Base-by-base conservation (phyloP, 305 asterid genomes). In the Rubia tinctorum region DNA sequence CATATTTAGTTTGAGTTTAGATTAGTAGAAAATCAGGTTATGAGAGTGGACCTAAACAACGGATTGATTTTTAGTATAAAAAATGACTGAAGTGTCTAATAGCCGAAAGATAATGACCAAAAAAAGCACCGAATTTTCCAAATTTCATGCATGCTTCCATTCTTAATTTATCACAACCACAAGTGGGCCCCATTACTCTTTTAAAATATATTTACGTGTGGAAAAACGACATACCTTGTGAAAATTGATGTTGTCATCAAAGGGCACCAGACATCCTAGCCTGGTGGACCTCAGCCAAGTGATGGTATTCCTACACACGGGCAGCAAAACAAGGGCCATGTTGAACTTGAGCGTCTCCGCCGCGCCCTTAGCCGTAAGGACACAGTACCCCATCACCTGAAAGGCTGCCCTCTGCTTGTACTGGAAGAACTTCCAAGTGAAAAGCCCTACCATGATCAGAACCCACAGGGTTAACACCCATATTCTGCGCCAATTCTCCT, bases 271-370 rank as follows among this genome's bases (percentile, higher is more conserved):
- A 45, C 18, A 23, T 34, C 87, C 85, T 66, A 84, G 66, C 67
- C 77, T 85, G 55, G 92, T 77, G 43, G 85, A 82, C 84, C 92
- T 78, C 40, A 87, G 80, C 87, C 87, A 82, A 42, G 92, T 87
- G 56, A 87, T 79, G 60, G 85, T 86, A 76, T 87, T 87, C 76
- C 90, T 82, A 74, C 92, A 86, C 22, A 87, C 92, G 6, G 92
- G 92, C 70, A 87, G 72, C 25, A 87, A 73, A 62, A 87, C 75
- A 4, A 87, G 79, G 23, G 92, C 90, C 92, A 87, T 85, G 60
- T 87, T 87, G 82, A 87, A 75, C 74, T 87, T 87, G 3, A 87
- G 87, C 13, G 92, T 87, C 82, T 87, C 92, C 23, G 88, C 92
- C 1, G 90, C 92, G 1, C 92, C 92, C 66, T 87, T 87, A 34